These are phyloP conservation scores for Skeletonema grethae DNA, from an alignment of 108 stramenopile genomes.

Conservation along the genomic window DNA sequence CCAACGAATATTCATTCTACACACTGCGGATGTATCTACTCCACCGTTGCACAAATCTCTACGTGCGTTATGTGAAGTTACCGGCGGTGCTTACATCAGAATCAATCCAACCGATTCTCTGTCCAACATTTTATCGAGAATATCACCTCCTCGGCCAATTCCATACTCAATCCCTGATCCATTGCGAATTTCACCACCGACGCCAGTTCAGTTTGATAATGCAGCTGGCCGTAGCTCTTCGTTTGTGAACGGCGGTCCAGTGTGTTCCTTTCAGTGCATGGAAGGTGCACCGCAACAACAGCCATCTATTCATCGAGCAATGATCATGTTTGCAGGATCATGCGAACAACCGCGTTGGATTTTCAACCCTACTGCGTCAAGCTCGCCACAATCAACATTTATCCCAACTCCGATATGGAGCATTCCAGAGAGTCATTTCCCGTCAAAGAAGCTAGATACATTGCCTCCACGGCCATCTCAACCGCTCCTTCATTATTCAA, in stretches of 20 bases:
- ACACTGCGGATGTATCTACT: slow-evolving; percentile 54
- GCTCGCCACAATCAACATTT: slow-evolving; percentile 14
- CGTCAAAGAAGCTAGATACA: slow-evolving; percentile 73
- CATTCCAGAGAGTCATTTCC: slow-evolving; percentile 78
- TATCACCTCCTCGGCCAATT: slow-evolving; percentile 57
- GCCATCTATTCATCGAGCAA: slow-evolving; percentile 60
- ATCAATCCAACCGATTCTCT: slow-evolving; percentile 48
- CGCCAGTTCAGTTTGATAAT: slow-evolving; percentile 5
- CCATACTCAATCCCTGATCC: slow-evolving; percentile 56
- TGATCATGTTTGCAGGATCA: slow-evolving; percentile 62
- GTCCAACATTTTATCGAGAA: slow-evolving; percentile 44
- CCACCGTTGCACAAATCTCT: slow-evolving; percentile 71
- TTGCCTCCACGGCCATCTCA: slow-evolving; percentile 78
- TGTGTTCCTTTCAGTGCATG: slow-evolving; percentile 70
- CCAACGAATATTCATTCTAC: slow-evolving; percentile 78
- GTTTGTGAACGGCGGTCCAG: slow-evolving; percentile 77
- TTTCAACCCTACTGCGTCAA: slow-evolving; percentile 15
- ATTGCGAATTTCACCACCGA: slow-evolving; percentile 34
- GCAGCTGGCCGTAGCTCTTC: slow-evolving; percentile 7
- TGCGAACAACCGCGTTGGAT: slow-evolving; percentile 38
- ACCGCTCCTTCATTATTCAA: slow-evolving; percentile 64
- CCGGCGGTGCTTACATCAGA: slow-evolving; percentile 71
- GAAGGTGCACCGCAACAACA: slow-evolving; percentile 51
- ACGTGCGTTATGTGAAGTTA: slow-evolving; percentile 80
- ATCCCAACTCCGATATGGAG: slow-evolving; percentile 69